Base-by-base conservation (phyloP, 495 filamentous ascomycete genomes). In the Podospora anserina region DNA sequence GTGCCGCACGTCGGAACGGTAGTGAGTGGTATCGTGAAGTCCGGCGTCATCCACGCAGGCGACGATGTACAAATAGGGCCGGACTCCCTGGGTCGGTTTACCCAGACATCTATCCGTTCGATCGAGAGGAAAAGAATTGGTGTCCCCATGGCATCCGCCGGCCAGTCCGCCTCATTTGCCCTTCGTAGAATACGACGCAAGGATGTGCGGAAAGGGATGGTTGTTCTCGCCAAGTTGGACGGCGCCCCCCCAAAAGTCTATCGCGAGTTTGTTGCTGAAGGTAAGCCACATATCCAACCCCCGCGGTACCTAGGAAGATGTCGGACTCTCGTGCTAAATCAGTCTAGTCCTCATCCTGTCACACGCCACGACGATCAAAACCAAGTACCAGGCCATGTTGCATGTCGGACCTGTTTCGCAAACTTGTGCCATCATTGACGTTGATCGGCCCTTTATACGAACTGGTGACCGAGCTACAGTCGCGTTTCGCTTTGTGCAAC, bases 141-240 rank as follows among this genome's bases (percentile, higher is more conserved):
- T 26, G 96, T 97, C 2, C 93, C 94, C 1, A 91, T 90, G 4
- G 94, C 92, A 67, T 91, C 91, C 56, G 95, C 95, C 0, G 95
- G 95, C 0, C 95, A 98, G 78, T 94, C 90, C 32, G 96, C 92
- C 3, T 94, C 91, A 4, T 97, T 99, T 72, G 95, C 95, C 2
- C 76, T 99, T 61, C 91, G 94, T 69, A 86, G 91, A 60, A 85
- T 99, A 0, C 86, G 92, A 28, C 82, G 95, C 26, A 96, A 95
- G 80, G 96, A 99, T 75, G 95, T 99, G 0, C 87, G 96, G 34
- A 99, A 99, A 84, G 95, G 95, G 26, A 98, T 98, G 96, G 95
- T 99, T 0, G 94, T 98, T 13, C 80, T 99, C 55, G 90, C 91
- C 58, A 97, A 94, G 80, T 91, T 93, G 39, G 81, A 78, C 5